Base-by-base conservation (phyloP, 1,284 basidiomycete genomes). In the Moesziomyces aphidis region DNA sequence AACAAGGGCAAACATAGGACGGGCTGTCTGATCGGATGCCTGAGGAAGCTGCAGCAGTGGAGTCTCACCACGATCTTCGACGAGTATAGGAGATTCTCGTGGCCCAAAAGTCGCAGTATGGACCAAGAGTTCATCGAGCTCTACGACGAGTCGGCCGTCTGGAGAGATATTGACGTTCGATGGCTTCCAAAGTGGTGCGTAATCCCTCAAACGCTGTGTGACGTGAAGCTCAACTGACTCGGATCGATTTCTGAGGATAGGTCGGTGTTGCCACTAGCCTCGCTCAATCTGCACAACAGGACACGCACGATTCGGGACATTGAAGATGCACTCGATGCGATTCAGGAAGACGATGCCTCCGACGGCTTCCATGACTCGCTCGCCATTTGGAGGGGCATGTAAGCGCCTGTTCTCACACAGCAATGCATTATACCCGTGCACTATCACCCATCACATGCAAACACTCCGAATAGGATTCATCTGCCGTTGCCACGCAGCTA, bases 1-100 rank as follows among this genome's bases (percentile, higher is more conserved):
- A 89, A 89, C 83, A 89, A 89, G 80, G 88, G 88, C 58, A 89
- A 89, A 85, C 88, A 89, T 65, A 86, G 88, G 1, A 89, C 88
- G 1, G 88, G 88, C 1, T 89, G 88, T 72, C 79, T 89, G 28
- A 86, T 89, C 8, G 88, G 88, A 5, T 88, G 88, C 73, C 83
- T 89, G 10, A 82, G 88, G 3, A 86, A 88, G 48, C 73, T 88
- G 9, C 88, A 89, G 72, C 85, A 86, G 17, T 89, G 88, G 88
- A 86, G 86, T 34, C 79, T 88, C 19, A 87, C 87, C 0, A 86
- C 86, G 1, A 88, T 88, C 52, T 88, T 89, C 62, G 88, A 88
- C 79, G 88, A 89, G 83, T 88, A 89, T 74, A 78, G 87, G 10
- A 83, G 87, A 4, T 88, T 88, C 76, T 86, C 86, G 17, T 79